Conservation (phyloP, 2,329 filamentous ascomycete genomes). For the Arthrobotrys entomopaga region DNA sequence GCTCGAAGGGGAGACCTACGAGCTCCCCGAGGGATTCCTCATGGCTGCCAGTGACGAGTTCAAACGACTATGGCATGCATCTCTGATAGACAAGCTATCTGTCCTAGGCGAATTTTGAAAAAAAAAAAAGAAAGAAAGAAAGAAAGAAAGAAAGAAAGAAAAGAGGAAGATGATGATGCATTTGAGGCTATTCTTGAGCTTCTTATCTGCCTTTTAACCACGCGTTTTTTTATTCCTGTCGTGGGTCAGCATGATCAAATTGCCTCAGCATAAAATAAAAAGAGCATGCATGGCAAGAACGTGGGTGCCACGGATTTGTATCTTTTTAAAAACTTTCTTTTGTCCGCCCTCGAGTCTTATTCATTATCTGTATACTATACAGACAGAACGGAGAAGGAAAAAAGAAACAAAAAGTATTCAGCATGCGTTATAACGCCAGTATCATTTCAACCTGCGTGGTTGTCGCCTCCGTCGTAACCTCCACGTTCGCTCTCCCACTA, state of each 20-base stretch:
- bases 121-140: background rate
- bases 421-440: slow-evolving; percentile 35
- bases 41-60: slow-evolving; percentile 55
- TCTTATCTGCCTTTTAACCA: slow-evolving; percentile 10
- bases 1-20: slow-evolving; percentile 50
- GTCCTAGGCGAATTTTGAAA: slow-evolving; percentile 15
- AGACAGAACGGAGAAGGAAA: no score
- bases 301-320: slow-evolving; percentile 11
- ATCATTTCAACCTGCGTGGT: slow-evolving; percentile 43
- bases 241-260: background rate
- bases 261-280: slow-evolving; percentile 25
- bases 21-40: slow-evolving; percentile 40
- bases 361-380: no score
- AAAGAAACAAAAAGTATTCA: background rate
- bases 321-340: slow-evolving; percentile 26
- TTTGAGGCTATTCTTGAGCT: slow-evolving; percentile 32
- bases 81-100: slow-evolving; percentile 39
- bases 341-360: no score
- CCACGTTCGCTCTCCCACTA: slow-evolving; percentile 23
- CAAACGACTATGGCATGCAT: slow-evolving; percentile 41
- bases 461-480: slow-evolving; percentile 16
- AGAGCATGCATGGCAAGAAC: slow-evolving; percentile 7
- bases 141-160: background rate
- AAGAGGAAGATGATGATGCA: background rate
- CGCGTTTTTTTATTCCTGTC: slow-evolving; percentile 12